Evolutionary conservation across 768 basidiomycete species (phyloP), one percentile per base, ranked within the genome.

Genomic region (Mycena filopes): DNA sequence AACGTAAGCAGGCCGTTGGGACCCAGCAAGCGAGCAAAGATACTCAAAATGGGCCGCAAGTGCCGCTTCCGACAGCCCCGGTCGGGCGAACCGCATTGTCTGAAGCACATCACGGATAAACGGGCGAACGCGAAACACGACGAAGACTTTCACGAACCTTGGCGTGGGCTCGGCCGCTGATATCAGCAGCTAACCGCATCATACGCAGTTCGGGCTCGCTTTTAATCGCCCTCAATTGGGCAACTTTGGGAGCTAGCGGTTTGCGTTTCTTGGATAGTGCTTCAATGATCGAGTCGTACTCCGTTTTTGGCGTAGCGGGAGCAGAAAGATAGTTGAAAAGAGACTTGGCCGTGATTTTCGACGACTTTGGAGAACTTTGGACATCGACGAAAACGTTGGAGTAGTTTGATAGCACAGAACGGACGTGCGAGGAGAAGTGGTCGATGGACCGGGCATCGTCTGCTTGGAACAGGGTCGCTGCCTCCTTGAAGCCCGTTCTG

Each of bases 1-100:
- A 1, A 99, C 96, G 74, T 99, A 99, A n/a, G 98, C 96, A 50
- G 89, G 87, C 42, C 96, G 86, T 72, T 95, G 90, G 15, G 94
- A 85, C 23, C 98, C 98, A 18, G 81, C 80, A 45, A 94, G 81
- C 4, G 88, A 84, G 72, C 95, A 96, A 1, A 91, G 70, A 72
- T 98, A 98, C 77, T 97, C 93, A 73, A 99, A 98, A 73, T 95
- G 93, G 6, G 96, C 92, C 0, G 85, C 89, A 10, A 93, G 77
- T 20, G 82, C 80, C 33, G 83, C 79, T 72, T 93, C 92, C 1
- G 86, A 84, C 60, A 84, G 73, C 11, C 84, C 87, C 23, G 85
- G 82, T 42, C 78, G 74, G 2, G 87, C 82, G 70, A 93, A 94
- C 3, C 89, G 84, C 96, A 97, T 98, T 28, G 93, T 93, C 94